Evolutionary conservation across 1,139 yeast species (phyloP), one percentile per base, ranked within the genome.

Genomic region (Debaryomycetaceae sp.): DNA sequence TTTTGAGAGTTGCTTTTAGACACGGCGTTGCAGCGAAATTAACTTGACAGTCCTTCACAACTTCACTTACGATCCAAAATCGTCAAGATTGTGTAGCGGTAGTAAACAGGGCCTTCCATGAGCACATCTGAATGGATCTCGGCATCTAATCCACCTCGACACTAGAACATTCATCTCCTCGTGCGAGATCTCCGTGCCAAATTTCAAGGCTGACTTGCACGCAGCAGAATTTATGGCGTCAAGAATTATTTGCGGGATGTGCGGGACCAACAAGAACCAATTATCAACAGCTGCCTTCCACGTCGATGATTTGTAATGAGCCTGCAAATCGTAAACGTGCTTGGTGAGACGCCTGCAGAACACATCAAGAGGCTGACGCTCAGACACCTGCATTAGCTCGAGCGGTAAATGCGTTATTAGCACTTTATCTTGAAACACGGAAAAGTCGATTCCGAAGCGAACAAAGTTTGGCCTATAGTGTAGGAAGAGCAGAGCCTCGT

Each of bases 71-170:
- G n/a, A n/a, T n/a, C n/a, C 20, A 18, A 10, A 18, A 18, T 18
- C 20, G 10, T 7, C 6, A 18, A 18, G 10, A 18, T 18, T 18
- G 6, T 10, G n/a, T n/a, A 18, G 6, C 20, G 20, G 20, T 18
- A 18, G 6, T 11, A 79, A 51, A 0, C 87, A 69, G 0, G 94
- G 94, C 30, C 95, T 51, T 0, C 95, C 95, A 49, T 85, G 95
- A 0, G 95, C 95, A 58, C 95, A 85, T 32, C 70, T 76, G 38
- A 81, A 79, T 0, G 95, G 94, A 12, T 65, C 49, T 13, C 52
- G 43, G 43, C 94, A 82, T 3, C 34, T 25, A 1, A 58, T 41
- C 16, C 83, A 55, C 2, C 52, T 37, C 1, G 32, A 27, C 0
- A 82, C 41, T 27, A 81, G 40, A 1, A 41, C 27, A 3, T 41